Evolutionary conservation across 306 rosid genomes (phyloP), one percentile per base, ranked within the genome.

Genomic region (Cicer pinnatifidum): DNA sequence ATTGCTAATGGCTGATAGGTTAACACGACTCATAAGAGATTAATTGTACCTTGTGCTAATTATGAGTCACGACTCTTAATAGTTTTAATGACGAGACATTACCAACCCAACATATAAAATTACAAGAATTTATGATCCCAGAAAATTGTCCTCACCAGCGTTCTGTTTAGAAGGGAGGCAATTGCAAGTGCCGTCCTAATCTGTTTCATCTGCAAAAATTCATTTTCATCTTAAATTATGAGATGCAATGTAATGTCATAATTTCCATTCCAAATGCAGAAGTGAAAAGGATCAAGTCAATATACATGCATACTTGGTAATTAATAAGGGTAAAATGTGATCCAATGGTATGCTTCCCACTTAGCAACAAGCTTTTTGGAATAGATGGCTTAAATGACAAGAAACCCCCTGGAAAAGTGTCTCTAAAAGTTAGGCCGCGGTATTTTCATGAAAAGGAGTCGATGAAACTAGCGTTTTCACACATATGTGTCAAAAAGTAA

Each of bases 181-280:
- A 94, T 82, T 12, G 96, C 95, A 73, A 91, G 96, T 28, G 99
- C 97, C 5, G 85, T 88, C 77, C 97, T 86, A 78, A 94, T 91
- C 82, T 94, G 97, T 76, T 90, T 94, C 9, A 91, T 83, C 99
- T 94, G 93, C 77, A 81, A 61, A 81, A 57, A 81, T 63, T 64
- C 78, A 75, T 78, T 75, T 41, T 33, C 65, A 62, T 8, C 50
- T 57, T 44, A 72, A 53, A 57, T 71, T 50, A 82, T 11, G 57
- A 59, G 61, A 76, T 63, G 62, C 7, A 45, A 67, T 43, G 38
- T 59, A 35, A 75, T 28, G 64, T 15, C 58, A 10, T 11, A 77
- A 76, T 57, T 63, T 75, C 76, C 63, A 57, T 73, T 78, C 45
- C 73, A 83, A 82, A 72, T 66, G 70, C 68, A 78, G 45, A 82